Evolutionary conservation across 2,329 filamentous ascomycete genomes (phyloP).

Genomic region (Cladosporium sp.): DNA sequence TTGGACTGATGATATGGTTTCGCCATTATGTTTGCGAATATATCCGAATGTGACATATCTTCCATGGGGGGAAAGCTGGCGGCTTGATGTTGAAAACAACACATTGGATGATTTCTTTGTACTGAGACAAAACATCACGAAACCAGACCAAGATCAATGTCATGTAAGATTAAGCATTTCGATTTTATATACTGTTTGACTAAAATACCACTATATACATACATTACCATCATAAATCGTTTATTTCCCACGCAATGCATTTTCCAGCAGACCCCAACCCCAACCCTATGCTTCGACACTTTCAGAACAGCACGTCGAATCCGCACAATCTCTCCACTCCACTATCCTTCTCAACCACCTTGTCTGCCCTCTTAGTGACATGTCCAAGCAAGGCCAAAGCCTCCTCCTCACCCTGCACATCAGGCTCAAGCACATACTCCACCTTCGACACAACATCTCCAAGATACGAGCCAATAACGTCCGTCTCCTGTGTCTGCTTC

Average conservation of each 20-base stretch:
- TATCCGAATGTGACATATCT: no score
- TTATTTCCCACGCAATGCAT: background rate
- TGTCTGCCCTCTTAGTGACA: background rate
- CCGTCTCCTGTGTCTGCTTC: slow-evolving; percentile 54
- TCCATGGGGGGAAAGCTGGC: no score
- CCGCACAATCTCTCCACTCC: background rate
- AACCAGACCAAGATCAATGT: background rate
- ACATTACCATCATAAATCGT: background rate
- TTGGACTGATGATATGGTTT: background rate
- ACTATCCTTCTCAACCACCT: background rate
- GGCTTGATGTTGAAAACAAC: no score
- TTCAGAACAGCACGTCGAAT: background rate
- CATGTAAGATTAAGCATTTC: background rate
- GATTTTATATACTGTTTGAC: background rate
- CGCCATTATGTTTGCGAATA: background rate
- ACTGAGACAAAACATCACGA: background rate
- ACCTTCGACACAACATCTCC: slow-evolving; percentile 63
- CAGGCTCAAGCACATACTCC: slow-evolving; percentile 61
- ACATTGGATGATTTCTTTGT: no score
- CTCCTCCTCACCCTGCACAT: slow-evolving; percentile 38
- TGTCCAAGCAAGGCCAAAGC: background rate
- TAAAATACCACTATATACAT: background rate
- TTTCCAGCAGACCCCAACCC: background rate
- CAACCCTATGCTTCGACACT: background rate
- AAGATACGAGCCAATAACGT: slow-evolving; percentile 62